Evolutionary conservation across 768 basidiomycete species (phyloP).

Genomic region (Pulveroboletus sp.): DNA sequence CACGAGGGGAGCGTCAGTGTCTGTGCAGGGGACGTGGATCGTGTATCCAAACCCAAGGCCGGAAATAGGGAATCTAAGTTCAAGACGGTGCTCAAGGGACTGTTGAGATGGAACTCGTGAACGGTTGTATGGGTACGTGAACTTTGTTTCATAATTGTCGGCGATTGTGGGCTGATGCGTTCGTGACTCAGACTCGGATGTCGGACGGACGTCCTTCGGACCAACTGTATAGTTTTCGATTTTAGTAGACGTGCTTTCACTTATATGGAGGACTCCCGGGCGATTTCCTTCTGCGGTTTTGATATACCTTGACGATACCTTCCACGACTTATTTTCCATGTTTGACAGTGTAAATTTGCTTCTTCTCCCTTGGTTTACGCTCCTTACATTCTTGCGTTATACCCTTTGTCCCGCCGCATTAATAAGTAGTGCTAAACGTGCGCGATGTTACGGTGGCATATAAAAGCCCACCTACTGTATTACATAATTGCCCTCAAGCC

Average conservation of each 20-base stretch:
- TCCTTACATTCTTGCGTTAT: too few relatives aligned
- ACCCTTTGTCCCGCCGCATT: background rate
- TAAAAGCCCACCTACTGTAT: background rate
- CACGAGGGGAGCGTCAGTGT: conserved; percentile 2
- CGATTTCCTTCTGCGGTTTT: background rate
- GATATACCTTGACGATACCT: conserved; percentile 5
- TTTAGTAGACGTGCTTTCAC: background rate
- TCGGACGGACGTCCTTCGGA: background rate
- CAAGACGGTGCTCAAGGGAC: conserved; percentile 16
- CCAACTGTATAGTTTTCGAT: background rate
- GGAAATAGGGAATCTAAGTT: conserved; percentile 8
- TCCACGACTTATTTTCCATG: background rate
- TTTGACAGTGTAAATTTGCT: background rate
- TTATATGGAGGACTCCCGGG: background rate
- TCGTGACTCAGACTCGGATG: background rate
- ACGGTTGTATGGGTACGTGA: conserved; percentile 4
- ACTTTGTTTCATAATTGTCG: background rate
- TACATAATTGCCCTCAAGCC: background rate
- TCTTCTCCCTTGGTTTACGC: background rate
- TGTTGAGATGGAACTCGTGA: conserved; percentile 14
- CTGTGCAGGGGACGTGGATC: background rate
- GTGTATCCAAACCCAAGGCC: background rate
- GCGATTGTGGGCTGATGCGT: background rate
- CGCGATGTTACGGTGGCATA: background rate
- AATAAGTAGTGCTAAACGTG: background rate